Evolutionary conservation across 2,329 filamentous ascomycete species (phyloP).

Genomic region (Curvularia eragrostidis): DNA sequence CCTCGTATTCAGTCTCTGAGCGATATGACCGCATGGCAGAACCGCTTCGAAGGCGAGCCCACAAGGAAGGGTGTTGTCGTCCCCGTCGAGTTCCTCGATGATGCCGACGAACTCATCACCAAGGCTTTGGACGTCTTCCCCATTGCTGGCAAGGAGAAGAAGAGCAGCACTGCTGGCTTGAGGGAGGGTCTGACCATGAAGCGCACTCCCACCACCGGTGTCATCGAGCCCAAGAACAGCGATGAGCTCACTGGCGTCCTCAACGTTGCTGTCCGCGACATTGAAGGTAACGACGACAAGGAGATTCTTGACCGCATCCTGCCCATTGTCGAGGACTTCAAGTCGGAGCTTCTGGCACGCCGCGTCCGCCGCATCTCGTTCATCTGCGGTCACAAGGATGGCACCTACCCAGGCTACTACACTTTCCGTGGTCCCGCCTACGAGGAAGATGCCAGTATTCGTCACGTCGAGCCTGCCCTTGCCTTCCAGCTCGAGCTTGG

Average conservation of each 20-base stretch:
- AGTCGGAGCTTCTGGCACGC: conserved; percentile 80
- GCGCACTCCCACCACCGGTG: conserved; percentile 62
- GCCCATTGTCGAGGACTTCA: conserved; percentile 78
- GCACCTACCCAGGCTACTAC: conserved; percentile 95
- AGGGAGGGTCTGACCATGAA: conserved; percentile 63
- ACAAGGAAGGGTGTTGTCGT: conserved; percentile 92
- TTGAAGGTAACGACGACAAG: conserved; percentile 81
- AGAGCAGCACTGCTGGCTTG: conserved; percentile 55
- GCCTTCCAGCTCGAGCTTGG: conserved; percentile 98
- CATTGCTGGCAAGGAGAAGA: conserved; percentile 61
- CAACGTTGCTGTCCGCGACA: conserved; percentile 89
- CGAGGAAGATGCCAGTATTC: conserved; percentile 91
- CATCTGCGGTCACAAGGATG: conserved; percentile 93
- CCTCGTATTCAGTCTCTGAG: conserved; percentile 93
- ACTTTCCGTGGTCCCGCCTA: conserved; percentile 95
- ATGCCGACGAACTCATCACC: conserved; percentile 84
- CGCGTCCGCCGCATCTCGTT: conserved; percentile 91
- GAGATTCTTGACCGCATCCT: conserved; percentile 79
- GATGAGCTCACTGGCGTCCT: conserved; percentile 90
- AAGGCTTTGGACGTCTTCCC: conserved; percentile 87
- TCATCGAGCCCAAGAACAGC: conserved; percentile 58
- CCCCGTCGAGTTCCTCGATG: conserved; percentile 90
- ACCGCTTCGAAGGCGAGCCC: conserved; percentile 74
- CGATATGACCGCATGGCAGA: conserved; percentile 88
- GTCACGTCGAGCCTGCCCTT: conserved; percentile 93